phyloP scores from a whole-genome alignment of 2,329 filamentous ascomycete species.

The Tolypocladium inflatum region DNA sequence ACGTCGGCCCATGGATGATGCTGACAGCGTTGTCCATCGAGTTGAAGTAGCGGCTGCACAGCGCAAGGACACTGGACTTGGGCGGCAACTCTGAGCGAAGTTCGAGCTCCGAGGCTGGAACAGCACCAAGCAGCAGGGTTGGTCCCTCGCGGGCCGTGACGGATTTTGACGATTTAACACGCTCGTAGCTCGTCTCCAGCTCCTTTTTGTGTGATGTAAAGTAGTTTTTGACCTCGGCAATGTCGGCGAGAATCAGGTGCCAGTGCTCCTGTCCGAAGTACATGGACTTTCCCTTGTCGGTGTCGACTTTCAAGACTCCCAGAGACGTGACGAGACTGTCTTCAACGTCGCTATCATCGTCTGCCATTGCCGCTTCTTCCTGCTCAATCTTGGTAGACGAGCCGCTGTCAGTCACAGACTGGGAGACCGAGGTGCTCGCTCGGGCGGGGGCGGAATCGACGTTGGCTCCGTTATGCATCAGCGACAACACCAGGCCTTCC shows the following conservation, averaged over 20 bases:
- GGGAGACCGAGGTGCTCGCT: conserved; percentile 23
- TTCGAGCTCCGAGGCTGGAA: conserved; percentile 64
- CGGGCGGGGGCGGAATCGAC: conserved; percentile 29
- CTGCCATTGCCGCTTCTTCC: conserved; percentile 46
- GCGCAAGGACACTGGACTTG: conserved; percentile 71
- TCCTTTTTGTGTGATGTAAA: conserved; percentile 83
- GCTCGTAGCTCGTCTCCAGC: conserved; percentile 70
- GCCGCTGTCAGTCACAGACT: conserved; percentile 31
- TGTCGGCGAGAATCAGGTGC: conserved; percentile 70
- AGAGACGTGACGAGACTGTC: conserved; percentile 61
- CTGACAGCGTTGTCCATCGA: conserved; percentile 62
- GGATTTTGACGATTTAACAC: conserved; percentile 61
- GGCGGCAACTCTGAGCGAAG: conserved; percentile 71
- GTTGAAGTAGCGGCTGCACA: conserved; percentile 87
- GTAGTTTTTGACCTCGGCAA: conserved; percentile 89
- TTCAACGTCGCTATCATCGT: conserved; percentile 61
- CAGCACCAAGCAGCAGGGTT: conserved; percentile 68
- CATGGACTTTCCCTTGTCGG: conserved; percentile 66
- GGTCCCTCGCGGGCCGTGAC: conserved; percentile 53
- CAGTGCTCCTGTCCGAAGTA: conserved; percentile 80
- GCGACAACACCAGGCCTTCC: conserved; percentile 80
- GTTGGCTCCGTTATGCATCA: conserved; percentile 78
- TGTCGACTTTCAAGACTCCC: conserved; percentile 73
- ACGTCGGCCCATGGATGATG: conserved; percentile 76
- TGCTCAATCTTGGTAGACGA: conserved; percentile 40